Conservation (phyloP, 495 filamentous ascomycete species). For the Stereocaulon alpinum region DNA sequence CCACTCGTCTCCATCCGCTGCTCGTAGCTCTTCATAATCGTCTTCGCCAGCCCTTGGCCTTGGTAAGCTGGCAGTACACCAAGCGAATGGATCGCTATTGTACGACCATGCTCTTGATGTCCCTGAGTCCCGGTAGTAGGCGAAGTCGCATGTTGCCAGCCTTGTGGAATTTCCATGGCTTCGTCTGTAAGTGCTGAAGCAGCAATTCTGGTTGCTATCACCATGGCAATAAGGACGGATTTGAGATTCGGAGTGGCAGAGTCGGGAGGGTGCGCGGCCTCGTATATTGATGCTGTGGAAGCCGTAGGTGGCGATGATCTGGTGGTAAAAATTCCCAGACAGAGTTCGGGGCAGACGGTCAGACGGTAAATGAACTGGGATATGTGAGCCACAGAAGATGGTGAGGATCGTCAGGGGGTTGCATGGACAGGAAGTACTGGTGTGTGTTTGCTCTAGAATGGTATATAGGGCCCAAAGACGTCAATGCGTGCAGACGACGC, state of each 20-base stretch:
- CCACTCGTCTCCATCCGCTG: conserved; percentile 56
- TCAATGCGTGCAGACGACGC: neutral
- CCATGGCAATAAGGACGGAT: conserved; percentile 62
- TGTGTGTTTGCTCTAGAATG: neutral
- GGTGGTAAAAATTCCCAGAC: conserved; percentile 64
- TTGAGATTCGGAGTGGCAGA: conserved; percentile 38
- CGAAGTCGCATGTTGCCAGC: conserved; percentile 41
- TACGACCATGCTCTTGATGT: conserved; percentile 62
- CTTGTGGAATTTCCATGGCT: conserved; percentile 61
- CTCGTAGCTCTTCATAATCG: conserved; percentile 64
- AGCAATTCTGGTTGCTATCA: conserved; percentile 62
- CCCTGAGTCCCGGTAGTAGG: conserved; percentile 24
- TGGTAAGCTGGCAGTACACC: conserved; percentile 70
- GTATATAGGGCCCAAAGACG: neutral
- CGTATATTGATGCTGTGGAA: conserved; percentile 36
- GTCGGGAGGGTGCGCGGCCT: conserved; percentile 39
- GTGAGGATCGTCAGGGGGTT: neutral
- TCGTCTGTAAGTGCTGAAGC: conserved; percentile 55
- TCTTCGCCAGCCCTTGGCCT: conserved; percentile 60
- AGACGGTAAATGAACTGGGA: conserved; percentile 74
- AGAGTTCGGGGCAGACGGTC: conserved; percentile 64
- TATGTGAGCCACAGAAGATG: conserved; percentile 7
- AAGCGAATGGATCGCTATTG: conserved; percentile 72
- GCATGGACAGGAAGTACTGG: neutral
- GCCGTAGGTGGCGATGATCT: conserved; percentile 37